phyloP scores from a whole-genome alignment of 2,329 filamentous ascomycete species.

The Xylariaceae sp. region DNA sequence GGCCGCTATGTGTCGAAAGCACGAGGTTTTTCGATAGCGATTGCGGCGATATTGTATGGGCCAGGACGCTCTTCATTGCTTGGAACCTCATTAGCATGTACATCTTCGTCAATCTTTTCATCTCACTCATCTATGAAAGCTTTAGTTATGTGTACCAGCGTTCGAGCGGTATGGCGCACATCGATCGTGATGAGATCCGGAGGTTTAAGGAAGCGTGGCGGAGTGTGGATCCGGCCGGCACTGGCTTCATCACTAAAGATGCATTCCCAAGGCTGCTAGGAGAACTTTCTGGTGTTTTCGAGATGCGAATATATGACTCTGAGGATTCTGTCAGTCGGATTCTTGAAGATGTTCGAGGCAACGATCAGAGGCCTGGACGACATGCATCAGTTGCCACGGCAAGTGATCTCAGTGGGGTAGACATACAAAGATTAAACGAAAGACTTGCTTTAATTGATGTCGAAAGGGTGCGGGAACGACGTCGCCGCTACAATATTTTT shows the following conservation, averaged over 20 bases:
- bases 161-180: constrained; percentile 87
- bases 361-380: constrained; percentile 54
- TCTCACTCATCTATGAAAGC: constrained; percentile 98
- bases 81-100: constrained; percentile 99
- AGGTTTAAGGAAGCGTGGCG: constrained; percentile 99
- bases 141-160: constrained; percentile 99
- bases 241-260: constrained; percentile 89
- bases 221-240: constrained; percentile 88
- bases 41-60: constrained; percentile 90
- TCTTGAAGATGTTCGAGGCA: constrained; percentile 78
- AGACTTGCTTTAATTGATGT: constrained; percentile 78
- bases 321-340: constrained; percentile 88
- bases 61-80: constrained; percentile 84
- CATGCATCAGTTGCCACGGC: constrained; percentile 61
- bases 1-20: constrained; percentile 79
- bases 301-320: constrained; percentile 94
- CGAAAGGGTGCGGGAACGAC: constrained; percentile 72
- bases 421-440: constrained; percentile 76
- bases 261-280: constrained; percentile 86
- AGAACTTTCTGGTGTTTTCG: constrained; percentile 92
- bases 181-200: constrained; percentile 91
- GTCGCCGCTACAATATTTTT: constrained; percentile 88
- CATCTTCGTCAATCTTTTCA: constrained; percentile 97
- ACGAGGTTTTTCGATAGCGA: constrained; percentile 82
- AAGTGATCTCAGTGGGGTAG: constrained; percentile 64